Evolutionary conservation across 2,329 filamentous ascomycete genomes (phyloP).

Genomic region (Trichoderma sp.): DNA sequence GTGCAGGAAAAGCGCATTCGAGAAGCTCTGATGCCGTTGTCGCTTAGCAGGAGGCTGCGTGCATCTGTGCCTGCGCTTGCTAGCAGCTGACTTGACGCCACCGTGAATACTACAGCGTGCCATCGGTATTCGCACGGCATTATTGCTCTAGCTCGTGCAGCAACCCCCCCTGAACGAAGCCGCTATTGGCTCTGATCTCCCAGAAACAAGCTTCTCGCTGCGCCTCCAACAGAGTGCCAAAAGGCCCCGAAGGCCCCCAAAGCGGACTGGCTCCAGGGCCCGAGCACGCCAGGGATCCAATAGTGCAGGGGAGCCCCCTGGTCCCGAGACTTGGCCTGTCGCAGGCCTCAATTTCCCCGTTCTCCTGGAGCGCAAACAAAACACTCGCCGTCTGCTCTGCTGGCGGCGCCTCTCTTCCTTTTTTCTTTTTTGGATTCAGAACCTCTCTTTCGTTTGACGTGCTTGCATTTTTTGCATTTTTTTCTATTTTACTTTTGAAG

Average conservation of each 20-base stretch:
- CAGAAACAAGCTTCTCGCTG: conserved; percentile 26
- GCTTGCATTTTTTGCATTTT: conserved; percentile 27
- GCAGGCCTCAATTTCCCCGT: conserved; percentile 27
- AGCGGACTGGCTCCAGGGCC: conserved; percentile 2
- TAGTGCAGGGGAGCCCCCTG: conserved; percentile 10
- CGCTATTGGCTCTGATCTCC: conserved; percentile 10
- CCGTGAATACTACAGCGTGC: not conserved
- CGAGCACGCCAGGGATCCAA: not conserved
- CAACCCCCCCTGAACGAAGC: conserved; percentile 27
- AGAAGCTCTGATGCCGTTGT: not conserved
- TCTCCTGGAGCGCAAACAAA: conserved; percentile 25
- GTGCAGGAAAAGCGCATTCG: not conserved
- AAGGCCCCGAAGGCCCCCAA: not conserved
- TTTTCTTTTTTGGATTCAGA: conserved; percentile 2
- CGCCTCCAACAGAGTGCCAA: conserved; percentile 22
- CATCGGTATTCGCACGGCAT: not conserved
- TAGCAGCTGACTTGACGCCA: not conserved
- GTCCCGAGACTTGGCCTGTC: conserved; percentile 18
- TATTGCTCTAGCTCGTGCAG: conserved; percentile 1
- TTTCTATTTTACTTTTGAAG: conserved; percentile 31
- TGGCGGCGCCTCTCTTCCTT: not conserved
- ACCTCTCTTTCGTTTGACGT: conserved; percentile 19
- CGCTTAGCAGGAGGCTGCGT: not conserved
- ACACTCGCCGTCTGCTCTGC: conserved; percentile 23
- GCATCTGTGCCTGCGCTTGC: not conserved